Base-by-base conservation (phyloP, 768 basidiomycete genomes). In the Hebeloma cylindrosporum region DNA sequence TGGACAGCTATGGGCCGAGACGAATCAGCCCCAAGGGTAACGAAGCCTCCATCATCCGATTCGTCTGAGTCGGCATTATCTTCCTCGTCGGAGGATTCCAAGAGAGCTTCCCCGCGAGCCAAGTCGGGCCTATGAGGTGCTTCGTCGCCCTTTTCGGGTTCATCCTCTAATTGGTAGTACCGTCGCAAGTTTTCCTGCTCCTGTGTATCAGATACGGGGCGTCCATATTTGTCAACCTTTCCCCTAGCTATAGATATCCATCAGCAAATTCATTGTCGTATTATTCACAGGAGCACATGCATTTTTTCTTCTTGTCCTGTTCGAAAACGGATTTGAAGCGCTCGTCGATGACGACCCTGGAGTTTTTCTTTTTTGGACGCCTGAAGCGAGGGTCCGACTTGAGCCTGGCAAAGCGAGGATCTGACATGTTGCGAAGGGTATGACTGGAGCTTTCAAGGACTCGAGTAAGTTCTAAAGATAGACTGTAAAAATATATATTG, bases 311-410 rank as follows among this genome's bases (percentile, higher is more conserved):
- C 45, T 73, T 72, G 43, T 64, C 70, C 40, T 72, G 67, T 10
- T 72, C 66, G 32, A 97, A 80, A 14, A 96, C 75, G 43, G 75
- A 70, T 63, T 86, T 90, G 77, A 98, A 99, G 17, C 96, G 83
- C 8, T 93, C 84, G 62, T 99, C 96, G 27, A 97, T 78, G 41
- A 87, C 79, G 40, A 96, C 85, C 65, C 93, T 96, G 52, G 80
- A 71, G 45, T 82, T 71, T 26, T 84, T 80, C 65, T 85, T 90
- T 62, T 82, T 88, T 2, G 90, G 88, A 23, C 79, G 78, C 18
- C 93, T 76, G 70, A 99, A 99, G 37, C 96, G 82, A 34, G 96
- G 96, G 62, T 99, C 95, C 10, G 91, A 82, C 61, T 81, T 85
- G 43, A 97, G 73, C 40, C 88, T 75, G 14, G 87, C 78, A 64